These are phyloP conservation scores for Pythium dissotocum DNA, from an alignment of 352 stramenopile species.

Conservation along the genomic window DNA sequence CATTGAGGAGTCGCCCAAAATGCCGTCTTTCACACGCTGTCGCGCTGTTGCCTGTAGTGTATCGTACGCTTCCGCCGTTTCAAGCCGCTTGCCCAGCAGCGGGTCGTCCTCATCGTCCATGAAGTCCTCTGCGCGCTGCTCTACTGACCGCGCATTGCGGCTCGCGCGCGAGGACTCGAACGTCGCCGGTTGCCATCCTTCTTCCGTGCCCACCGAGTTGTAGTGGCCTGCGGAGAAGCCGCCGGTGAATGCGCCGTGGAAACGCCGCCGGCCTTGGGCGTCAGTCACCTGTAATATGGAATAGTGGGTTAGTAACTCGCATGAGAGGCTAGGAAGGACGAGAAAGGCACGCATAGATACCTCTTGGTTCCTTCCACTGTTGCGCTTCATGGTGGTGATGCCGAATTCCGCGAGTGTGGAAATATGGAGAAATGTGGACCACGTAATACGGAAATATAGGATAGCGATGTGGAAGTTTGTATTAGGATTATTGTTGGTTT, in stretches of 20 bases:
- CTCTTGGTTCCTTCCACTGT: conserved; percentile 54
- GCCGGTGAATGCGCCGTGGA: conserved; percentile 94
- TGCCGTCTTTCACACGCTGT: conserved; percentile 30
- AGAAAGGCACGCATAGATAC: conserved; percentile 26
- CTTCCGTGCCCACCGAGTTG: conserved; percentile 90
- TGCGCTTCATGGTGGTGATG: conserved; percentile 44
- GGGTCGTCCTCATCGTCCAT: conserved; percentile 95
- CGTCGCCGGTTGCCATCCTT: conserved; percentile 85
- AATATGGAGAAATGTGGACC: neutral
- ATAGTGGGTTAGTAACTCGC: neutral
- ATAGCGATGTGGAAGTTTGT: neutral
- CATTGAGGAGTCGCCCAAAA: neutral
- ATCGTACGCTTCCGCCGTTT: conserved; percentile 70
- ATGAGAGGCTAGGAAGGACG: neutral
- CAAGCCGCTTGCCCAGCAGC: conserved; percentile 76
- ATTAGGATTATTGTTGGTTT: too few relatives aligned
- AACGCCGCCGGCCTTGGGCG: conserved; percentile 71
- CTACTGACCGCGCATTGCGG: conserved; percentile 11
- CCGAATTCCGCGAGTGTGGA: neutral
- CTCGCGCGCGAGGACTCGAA: conserved; percentile 82
- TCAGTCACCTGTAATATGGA: conserved; percentile 54
- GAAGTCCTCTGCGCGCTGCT: conserved; percentile 90
- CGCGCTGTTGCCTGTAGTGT: conserved; percentile 44
- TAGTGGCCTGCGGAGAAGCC: conserved; percentile 94
- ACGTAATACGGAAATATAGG: neutral